Conservation (phyloP, 768 basidiomycete species). For the Pleurotus eryngii region DNA sequence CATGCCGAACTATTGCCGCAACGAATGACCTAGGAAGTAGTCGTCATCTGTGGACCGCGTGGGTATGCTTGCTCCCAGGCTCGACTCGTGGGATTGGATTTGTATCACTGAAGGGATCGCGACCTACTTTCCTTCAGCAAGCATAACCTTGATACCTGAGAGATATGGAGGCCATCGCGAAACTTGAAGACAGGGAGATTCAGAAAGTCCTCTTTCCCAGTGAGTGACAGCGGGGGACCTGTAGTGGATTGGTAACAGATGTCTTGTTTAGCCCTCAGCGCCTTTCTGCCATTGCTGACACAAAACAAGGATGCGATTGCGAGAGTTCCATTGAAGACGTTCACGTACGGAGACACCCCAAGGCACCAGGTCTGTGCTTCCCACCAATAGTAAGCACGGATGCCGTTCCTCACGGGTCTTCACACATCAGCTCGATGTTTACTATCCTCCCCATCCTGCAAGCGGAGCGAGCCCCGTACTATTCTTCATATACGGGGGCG, state of each 20-base stretch:
- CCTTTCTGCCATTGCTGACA: slow-evolving; percentile 49
- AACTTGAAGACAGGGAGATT: slow-evolving; percentile 27
- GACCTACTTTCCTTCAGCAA: too few species aligned
- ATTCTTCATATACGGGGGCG: slow-evolving; percentile 68
- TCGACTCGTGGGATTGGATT: too few species aligned
- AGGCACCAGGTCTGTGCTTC: slow-evolving; percentile 40
- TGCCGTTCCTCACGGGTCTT: background rate
- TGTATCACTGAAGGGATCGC: too few species aligned
- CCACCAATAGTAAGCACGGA: too few species aligned
- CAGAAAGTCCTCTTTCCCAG: slow-evolving; percentile 29
- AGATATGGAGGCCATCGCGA: slow-evolving; percentile 34
- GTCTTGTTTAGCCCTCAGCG: slow-evolving; percentile 35
- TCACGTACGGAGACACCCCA: slow-evolving; percentile 51
- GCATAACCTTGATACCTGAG: too few species aligned
- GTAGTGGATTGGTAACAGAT: too few species aligned
- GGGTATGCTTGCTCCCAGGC: too few species aligned
- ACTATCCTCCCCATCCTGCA: slow-evolving; percentile 44
- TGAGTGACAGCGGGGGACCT: slow-evolving; percentile 14
- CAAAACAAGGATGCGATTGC: slow-evolving; percentile 40
- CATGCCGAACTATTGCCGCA: too few species aligned
- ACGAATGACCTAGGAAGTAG: too few species aligned
- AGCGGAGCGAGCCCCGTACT: slow-evolving; percentile 43
- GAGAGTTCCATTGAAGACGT: slow-evolving; percentile 47
- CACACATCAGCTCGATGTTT: slow-evolving; percentile 55
- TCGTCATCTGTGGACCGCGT: too few species aligned